Base-by-base conservation (phyloP, 345 rosid species). In the Eutrema yunnanense region DNA sequence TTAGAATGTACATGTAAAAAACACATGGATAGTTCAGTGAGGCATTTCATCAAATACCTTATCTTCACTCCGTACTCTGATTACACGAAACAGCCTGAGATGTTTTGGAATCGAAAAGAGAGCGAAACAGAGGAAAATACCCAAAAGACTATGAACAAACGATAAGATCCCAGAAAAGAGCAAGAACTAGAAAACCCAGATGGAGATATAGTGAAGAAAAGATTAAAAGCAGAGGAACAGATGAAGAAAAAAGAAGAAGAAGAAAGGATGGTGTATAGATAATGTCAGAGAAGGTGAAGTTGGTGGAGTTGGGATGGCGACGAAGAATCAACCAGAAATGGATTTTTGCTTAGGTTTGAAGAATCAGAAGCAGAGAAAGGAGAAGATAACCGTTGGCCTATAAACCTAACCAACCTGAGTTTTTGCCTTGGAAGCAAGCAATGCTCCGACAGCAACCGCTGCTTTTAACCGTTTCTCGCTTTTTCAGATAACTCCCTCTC, bases 251-350 rank as follows among this genome's bases (percentile, higher is more conserved):
- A 22, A 53, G 63, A 64, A 64, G 68, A 62, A 56, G 57, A 67
- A 64, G 26, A 36, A 42, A 69, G 47, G 65, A 63, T 67, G 81
- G 80, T 62, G 60, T 62, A 11, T 43, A 62, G 86, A 77, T 53
- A 32, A 79, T 29, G 85, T 89, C 78, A 70, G 84, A 57, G 90
- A 86, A 82, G 92, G 84, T 87, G 88, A 83, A 74, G 81, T 77
- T 78, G 84, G 34, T 32, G 86, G 88, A 67, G 79, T 71, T 36
- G 79, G 68, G 97, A 93, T 84, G 86, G 96, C 73, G 98, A 90
- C 96, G 92, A 78, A 80, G 81, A 79, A 90, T 84, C 90, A 80
- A 83, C 76, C 73, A 57, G 33, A 73, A 71, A 57, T 59, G 46
- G 65, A 69, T 19, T 19, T 63, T 87, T 83, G 81, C 96, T 92